Conservation (phyloP, 2,329 filamentous ascomycete species). For the Cercospora sp. region DNA sequence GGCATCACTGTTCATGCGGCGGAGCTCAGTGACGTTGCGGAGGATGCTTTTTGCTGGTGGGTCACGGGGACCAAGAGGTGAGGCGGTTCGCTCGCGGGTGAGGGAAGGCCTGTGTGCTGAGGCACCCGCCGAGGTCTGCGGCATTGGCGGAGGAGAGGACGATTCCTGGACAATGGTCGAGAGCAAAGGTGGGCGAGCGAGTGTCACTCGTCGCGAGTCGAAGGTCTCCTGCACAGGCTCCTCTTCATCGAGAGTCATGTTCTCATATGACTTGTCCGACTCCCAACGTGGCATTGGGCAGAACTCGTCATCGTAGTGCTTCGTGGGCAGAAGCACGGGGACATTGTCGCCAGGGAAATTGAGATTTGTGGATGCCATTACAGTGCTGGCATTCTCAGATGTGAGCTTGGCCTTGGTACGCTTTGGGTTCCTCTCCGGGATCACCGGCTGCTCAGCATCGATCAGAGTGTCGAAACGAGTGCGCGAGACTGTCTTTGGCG, state of each 20-base stretch:
- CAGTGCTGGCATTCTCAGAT: conserved; percentile 38
- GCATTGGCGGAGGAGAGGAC: conserved; percentile 17
- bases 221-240: conserved; percentile 1
- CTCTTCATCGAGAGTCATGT: conserved; percentile 7
- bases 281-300: conserved; percentile 21
- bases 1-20: conserved; percentile 49
- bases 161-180: conserved; percentile 25
- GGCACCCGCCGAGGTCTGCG: conserved; percentile 12
- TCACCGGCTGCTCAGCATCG: conserved; percentile 4
- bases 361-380: conserved; percentile 30
- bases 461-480: neutral
- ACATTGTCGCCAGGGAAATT: conserved; percentile 27
- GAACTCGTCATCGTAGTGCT: conserved; percentile 12
- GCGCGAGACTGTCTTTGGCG: conserved; percentile 40
- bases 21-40: conserved; percentile 43
- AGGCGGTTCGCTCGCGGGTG: conserved; percentile 2
- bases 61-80: conserved; percentile 36
- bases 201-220: conserved; percentile 14
- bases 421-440: conserved; percentile 16
- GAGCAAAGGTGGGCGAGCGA: conserved; percentile 24
- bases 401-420: conserved; percentile 27
- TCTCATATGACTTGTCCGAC: conserved; percentile 3
- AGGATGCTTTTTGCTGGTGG: conserved; percentile 43
- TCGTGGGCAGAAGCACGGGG: conserved; percentile 32
- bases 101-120: conserved; percentile 1